A percentile compares a stretch with the other conserved stretches of the same genome.
Evolutionary conservation across 768 basidiomycete genomes (phyloP).

Genomic region (Tephrocybe rancida): DNA sequence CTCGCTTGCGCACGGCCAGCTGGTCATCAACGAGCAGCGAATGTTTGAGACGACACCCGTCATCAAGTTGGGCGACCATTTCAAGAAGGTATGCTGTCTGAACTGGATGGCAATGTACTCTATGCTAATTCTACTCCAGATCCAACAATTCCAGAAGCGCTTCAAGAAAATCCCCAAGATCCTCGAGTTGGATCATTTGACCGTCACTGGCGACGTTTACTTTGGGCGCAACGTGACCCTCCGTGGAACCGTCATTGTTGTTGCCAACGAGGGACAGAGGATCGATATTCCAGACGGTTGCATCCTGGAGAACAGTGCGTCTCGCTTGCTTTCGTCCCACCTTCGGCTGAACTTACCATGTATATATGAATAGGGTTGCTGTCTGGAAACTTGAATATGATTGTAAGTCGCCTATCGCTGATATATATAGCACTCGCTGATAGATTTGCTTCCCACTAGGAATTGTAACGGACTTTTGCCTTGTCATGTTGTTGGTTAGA

Average conservation of each 20-base stretch:
- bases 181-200: slow-evolving; percentile 91
- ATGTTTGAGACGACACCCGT: slow-evolving; percentile 92
- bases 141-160: slow-evolving; percentile 88
- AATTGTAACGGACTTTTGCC: slow-evolving; percentile 26
- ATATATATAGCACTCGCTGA: neutral
- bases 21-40: slow-evolving; percentile 80
- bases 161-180: slow-evolving; percentile 95
- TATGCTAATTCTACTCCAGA: slow-evolving; percentile 37
- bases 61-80: slow-evolving; percentile 94
- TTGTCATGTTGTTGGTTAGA: slow-evolving; percentile 4
- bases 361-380: slow-evolving; percentile 58
- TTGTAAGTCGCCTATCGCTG: slow-evolving; percentile 38
- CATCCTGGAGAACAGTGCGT: slow-evolving; percentile 69
- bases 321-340: neutral
- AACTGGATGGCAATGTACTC: neutral
- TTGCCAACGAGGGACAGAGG: slow-evolving; percentile 80
- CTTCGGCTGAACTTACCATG: neutral
- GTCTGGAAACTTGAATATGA: slow-evolving; percentile 86
- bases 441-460: slow-evolving; percentile 18
- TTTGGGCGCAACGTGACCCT: slow-evolving; percentile 88
- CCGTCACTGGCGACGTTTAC: slow-evolving; percentile 89
- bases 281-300: slow-evolving; percentile 87
- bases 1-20: slow-evolving; percentile 84
- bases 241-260: slow-evolving; percentile 87
- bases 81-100: slow-evolving; percentile 75